These are phyloP conservation scores for Globisporangium mamillatum DNA, from an alignment of 352 stramenopile genomes.

Conservation along the genomic window DNA sequence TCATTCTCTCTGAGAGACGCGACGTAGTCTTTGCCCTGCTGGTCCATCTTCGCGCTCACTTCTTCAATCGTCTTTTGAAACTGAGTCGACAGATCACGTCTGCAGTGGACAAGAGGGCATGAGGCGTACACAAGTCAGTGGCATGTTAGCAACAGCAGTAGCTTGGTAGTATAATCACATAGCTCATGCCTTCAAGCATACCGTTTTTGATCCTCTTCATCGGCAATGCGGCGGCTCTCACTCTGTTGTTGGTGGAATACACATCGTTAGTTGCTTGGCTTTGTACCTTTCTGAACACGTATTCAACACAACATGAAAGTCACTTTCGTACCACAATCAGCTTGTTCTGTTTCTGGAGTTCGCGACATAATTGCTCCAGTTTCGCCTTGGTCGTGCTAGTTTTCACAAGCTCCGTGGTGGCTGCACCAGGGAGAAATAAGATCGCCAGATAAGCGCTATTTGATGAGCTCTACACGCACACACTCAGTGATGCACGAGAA, in stretches of 20 bases:
- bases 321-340: constrained; percentile 53
- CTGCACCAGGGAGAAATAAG: constrained; percentile 20
- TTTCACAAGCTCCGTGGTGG: constrained; percentile 62
- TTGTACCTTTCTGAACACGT: neutral
- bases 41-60: constrained; percentile 87
- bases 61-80: constrained; percentile 89
- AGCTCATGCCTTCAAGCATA: constrained; percentile 11
- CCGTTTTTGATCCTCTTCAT: constrained; percentile 83
- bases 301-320: neutral
- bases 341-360: constrained; percentile 88
- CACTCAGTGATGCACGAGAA: neutral
- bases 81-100: constrained; percentile 65
- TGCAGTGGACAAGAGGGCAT: constrained; percentile 15
- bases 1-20: constrained; percentile 84
- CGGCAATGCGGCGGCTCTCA: constrained; percentile 79
- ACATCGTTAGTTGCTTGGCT: neutral
- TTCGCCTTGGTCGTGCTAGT: constrained; percentile 65
- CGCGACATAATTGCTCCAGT: constrained; percentile 80
- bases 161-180: neutral
- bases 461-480: neutral
- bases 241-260: constrained; percentile 22
- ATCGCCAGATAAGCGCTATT: neutral
- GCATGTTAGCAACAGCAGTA: constrained; percentile 4
- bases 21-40: constrained; percentile 83
- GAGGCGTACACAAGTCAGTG: neutral